Conservation (phyloP, 2,329 filamentous ascomycete genomes). For the Fusarium sp. region DNA sequence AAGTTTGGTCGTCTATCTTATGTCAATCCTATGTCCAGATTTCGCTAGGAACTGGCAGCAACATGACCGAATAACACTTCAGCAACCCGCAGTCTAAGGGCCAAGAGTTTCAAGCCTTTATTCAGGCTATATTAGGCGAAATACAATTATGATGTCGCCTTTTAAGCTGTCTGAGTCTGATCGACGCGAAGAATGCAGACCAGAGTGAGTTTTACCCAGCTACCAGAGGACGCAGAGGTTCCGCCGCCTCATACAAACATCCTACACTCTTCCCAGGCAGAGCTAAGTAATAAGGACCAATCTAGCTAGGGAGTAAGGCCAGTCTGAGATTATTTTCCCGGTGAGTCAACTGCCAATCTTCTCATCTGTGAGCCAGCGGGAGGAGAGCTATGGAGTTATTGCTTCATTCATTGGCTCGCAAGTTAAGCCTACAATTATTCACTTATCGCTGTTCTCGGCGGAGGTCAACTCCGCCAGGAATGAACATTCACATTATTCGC, state of each 20-base stretch:
- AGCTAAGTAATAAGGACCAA: rapidly evolving
- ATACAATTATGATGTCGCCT: not conserved
- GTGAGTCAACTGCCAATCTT: not conserved
- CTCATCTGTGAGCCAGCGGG: not conserved
- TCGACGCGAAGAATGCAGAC: not conserved
- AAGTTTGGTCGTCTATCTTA: not conserved
- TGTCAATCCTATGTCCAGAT: not conserved
- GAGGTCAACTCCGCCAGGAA: not conserved
- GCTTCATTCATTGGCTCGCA: not conserved
- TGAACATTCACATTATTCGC: not conserved
- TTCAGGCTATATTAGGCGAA: not conserved
- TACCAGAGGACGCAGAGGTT: not conserved
- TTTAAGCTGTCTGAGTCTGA: not conserved
- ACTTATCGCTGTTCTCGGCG: not conserved
- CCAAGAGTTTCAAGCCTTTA: not conserved
- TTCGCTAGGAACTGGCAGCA: not conserved
- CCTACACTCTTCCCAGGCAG: not conserved
- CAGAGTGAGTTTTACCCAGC: not conserved
- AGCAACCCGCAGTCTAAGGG: not conserved
- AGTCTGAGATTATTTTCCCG: not conserved
- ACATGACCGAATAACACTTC: not conserved
- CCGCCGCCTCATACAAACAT: rapidly evolving
- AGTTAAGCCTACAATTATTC: rapidly evolving
- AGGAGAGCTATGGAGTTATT: not conserved
- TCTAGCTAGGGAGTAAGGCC: not conserved